phyloP scores from a whole-genome alignment of 2,329 filamentous ascomycete genomes.

The Pseudogymnoascus pannorum region DNA sequence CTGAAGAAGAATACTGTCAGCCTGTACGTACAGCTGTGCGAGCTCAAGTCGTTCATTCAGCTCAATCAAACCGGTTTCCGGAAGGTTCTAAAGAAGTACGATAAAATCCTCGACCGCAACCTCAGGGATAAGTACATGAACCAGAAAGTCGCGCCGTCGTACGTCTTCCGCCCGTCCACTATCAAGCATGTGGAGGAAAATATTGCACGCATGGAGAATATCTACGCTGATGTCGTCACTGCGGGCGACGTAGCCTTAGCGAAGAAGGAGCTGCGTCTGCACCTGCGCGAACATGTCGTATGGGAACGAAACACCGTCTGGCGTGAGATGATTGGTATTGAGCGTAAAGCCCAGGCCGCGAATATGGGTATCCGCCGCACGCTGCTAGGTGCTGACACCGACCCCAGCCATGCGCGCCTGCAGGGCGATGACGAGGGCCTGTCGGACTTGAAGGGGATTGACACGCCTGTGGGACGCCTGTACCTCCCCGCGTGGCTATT shows the following conservation, averaged over 20 bases:
- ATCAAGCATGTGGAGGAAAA: constrained; percentile 63
- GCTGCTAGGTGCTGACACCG: constrained; percentile 67
- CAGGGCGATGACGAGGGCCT: constrained; percentile 76
- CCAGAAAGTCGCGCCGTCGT: constrained; percentile 65
- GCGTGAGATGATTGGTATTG: constrained; percentile 97
- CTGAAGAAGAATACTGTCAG: constrained; percentile 86
- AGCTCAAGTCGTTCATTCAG: constrained; percentile 91
- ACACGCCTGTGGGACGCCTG: constrained; percentile 73
- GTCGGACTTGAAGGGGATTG: constrained; percentile 57
- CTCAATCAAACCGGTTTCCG: constrained; percentile 94
- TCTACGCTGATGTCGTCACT: constrained; percentile 77
- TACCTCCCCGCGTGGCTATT: constrained; percentile 74
- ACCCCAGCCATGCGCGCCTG: constrained; percentile 59
- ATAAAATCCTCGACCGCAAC: constrained; percentile 85
- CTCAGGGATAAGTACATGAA: constrained; percentile 72
- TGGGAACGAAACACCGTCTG: constrained; percentile 99
- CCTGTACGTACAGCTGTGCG: constrained; percentile 86
- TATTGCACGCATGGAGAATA: constrained; percentile 66
- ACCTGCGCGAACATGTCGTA: constrained; percentile 91
- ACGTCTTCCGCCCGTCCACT: constrained; percentile 71
- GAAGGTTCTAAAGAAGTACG: constrained; percentile 96
- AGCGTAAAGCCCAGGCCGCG: constrained; percentile 88
- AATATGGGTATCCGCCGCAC: constrained; percentile 74
- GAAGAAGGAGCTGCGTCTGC: constrained; percentile 77
- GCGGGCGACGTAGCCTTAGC: constrained; percentile 70